Evolutionary conservation across 345 rosid genomes (phyloP).

Genomic region (Eutrema japonicum): DNA sequence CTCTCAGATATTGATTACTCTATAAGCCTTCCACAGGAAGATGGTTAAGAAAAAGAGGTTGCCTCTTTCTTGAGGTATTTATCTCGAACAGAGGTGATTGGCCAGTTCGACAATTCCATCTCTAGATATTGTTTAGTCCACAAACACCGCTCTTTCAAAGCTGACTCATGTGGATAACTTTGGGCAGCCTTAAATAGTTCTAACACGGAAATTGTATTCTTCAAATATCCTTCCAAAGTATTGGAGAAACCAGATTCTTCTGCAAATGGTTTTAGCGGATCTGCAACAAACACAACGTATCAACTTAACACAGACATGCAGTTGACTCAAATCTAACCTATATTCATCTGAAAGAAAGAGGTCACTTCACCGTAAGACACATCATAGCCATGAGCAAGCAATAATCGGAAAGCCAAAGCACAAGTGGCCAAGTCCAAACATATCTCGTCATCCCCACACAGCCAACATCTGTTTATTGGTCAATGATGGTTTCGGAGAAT

Average conservation of each 20-base stretch:
- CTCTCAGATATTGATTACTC: conserved; percentile 3
- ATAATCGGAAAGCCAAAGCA: conserved; percentile 78
- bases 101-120: conserved; percentile 50
- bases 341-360: conserved; percentile 25
- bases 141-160: conserved; percentile 52
- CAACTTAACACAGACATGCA: conserved; percentile 14
- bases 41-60: conserved; percentile 16
- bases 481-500: conserved; percentile 32
- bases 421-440: conserved; percentile 61
- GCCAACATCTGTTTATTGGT: conserved; percentile 66
- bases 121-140: conserved; percentile 66
- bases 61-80: conserved; percentile 54
- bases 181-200: conserved; percentile 76
- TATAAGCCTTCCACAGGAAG: conserved; percentile 11
- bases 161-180: conserved; percentile 55
- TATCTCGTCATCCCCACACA: conserved; percentile 67
- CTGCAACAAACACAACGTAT: conserved; percentile 49
- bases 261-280: conserved; percentile 52
- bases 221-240: conserved; percentile 63
- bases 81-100: conserved; percentile 41
- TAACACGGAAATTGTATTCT: conserved; percentile 55
- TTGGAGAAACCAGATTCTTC: conserved; percentile 57
- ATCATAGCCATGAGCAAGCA: conserved; percentile 67
- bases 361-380: conserved; percentile 66
- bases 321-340: not conserved